Evolutionary conservation across 495 filamentous ascomycete species (phyloP).

Genomic region (Neurospora sp.): DNA sequence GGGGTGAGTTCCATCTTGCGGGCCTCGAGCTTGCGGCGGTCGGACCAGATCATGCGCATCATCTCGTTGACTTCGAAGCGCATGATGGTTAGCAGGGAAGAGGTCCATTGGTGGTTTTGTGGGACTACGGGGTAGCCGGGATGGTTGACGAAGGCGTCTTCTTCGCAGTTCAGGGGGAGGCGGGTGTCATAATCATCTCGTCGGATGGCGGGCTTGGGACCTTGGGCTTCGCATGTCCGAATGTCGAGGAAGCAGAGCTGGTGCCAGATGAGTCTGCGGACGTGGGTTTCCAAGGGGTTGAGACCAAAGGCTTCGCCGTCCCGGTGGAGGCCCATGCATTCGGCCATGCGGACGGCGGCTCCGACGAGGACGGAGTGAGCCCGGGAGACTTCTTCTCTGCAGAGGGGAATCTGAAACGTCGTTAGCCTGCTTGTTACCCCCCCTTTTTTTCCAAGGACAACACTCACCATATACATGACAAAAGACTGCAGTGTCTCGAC

Average conservation of each 20-base stretch:
- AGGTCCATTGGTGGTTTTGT: conserved; percentile 47
- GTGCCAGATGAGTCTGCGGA: conserved; percentile 70
- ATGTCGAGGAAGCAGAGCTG: conserved; percentile 67
- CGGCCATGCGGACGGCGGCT: conserved; percentile 59
- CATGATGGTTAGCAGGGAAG: conserved; percentile 53
- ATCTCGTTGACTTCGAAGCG: conserved; percentile 67
- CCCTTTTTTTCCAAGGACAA: neutral
- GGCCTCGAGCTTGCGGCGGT: conserved; percentile 50
- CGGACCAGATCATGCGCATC: conserved; percentile 53
- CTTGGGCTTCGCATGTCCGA: conserved; percentile 65
- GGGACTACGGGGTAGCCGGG: conserved; percentile 28
- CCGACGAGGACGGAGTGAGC: conserved; percentile 61
- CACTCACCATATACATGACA: conserved; percentile 58
- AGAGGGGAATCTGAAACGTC: conserved; percentile 49
- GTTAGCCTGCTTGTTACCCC: conserved; percentile 4
- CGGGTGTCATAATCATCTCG: conserved; percentile 62
- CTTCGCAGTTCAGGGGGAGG: conserved; percentile 57
- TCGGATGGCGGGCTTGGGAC: conserved; percentile 55
- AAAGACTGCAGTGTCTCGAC: conserved; percentile 64
- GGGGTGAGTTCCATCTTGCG: conserved; percentile 47
- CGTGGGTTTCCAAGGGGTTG: conserved; percentile 56
- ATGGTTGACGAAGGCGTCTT: conserved; percentile 40
- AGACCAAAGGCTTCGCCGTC: conserved; percentile 57
- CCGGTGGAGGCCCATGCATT: conserved; percentile 67
- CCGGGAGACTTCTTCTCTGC: conserved; percentile 57